Percentiles rank a stretch among this genome's conserved stretches.
Evolutionary conservation across 768 basidiomycete species (phyloP).

Genomic region (Leccinum imitatum): DNA sequence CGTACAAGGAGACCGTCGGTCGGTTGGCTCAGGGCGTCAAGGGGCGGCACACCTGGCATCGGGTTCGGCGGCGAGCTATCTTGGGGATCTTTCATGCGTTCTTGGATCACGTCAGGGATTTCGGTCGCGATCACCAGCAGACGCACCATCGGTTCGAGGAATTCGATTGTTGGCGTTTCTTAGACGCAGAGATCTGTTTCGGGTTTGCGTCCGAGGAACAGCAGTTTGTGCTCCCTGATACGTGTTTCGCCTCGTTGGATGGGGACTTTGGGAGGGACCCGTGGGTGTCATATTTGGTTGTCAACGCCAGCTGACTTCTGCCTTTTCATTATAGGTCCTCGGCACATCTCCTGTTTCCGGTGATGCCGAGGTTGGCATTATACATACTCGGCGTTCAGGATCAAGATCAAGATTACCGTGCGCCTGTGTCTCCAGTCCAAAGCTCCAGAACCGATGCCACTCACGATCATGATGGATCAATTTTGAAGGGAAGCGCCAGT

Average conservation of each 20-base stretch:
- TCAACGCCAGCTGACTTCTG: neutral
- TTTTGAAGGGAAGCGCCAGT: too few species aligned
- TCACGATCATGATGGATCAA: neutral
- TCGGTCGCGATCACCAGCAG: neutral
- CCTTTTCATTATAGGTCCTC: slow-evolving; percentile 36
- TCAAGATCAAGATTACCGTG: slow-evolving; percentile 5
- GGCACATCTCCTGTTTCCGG: slow-evolving; percentile 53
- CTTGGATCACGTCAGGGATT: slow-evolving; percentile 8
- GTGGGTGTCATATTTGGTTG: slow-evolving; percentile 20
- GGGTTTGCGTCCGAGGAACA: slow-evolving; percentile 54
- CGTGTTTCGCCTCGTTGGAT: slow-evolving; percentile 53
- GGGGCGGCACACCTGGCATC: slow-evolving; percentile 27
- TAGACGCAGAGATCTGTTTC: slow-evolving; percentile 51
- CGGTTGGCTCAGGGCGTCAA: slow-evolving; percentile 25
- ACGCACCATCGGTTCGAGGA: slow-evolving; percentile 16
- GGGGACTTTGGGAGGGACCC: slow-evolving; percentile 40
- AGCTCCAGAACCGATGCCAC: neutral
- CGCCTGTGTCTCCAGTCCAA: slow-evolving; percentile 12
- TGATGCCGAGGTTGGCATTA: slow-evolving; percentile 51
- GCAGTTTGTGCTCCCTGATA: slow-evolving; percentile 55
- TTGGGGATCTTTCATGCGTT: slow-evolving; percentile 32
- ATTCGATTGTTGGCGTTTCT: slow-evolving; percentile 48
- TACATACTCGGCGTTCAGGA: slow-evolving; percentile 47
- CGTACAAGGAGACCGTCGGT: slow-evolving; percentile 41
- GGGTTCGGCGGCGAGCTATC: slow-evolving; percentile 27